Evolutionary conservation across 352 stramenopile genomes (phyloP), one percentile per base, ranked within the genome.

Genomic region (Thalassiosira sp.): DNA sequence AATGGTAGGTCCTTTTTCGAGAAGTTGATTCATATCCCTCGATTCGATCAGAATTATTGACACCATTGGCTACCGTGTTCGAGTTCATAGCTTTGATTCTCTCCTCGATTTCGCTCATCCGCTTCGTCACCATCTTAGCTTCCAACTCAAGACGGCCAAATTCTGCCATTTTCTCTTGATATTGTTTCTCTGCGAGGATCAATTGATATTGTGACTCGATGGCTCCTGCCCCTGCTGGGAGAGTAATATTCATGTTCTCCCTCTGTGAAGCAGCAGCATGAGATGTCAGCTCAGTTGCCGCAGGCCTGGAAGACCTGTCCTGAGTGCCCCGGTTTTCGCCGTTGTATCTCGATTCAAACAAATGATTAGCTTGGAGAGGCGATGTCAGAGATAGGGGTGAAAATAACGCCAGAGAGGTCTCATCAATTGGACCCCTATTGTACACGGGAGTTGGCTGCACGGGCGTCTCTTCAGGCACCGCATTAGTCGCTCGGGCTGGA

Each of bases 91-190:
- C 52, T 43, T 51, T 74, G n/a, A 79, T 68, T 59, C 45, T 72
- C 3, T 68, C 33, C 43, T 72, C 66, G 53, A 83, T 67, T 59
- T 71, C 42, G 25, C 28, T 37, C 75, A 83, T 77, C 18, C 63
- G 28, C 8, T 76, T 43, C 45, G 45, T 56, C 35, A 72, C 59
- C 27, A 75, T 69, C 27, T 65, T 73, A 3, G 60, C 45, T 53
- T 83, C 67, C 3, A 79, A 53, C 28, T 76, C 56, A 52, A 76
- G 24, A 48, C 46, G 62, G 16, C 67, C 74, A 54, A 68, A 70
- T 64, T 72, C 40, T 22, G 67, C 48, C 56, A 74, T 58, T 63
- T 73, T 75, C 24, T 78, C 40, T 45, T 69, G 61, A 56, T 72
- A 83, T 49, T 66, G 24, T 49, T 63, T 74, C 18, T 82, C 51